Conservation (phyloP, 73 alveolate species). For the Paramecium pentaurelia region DNA sequence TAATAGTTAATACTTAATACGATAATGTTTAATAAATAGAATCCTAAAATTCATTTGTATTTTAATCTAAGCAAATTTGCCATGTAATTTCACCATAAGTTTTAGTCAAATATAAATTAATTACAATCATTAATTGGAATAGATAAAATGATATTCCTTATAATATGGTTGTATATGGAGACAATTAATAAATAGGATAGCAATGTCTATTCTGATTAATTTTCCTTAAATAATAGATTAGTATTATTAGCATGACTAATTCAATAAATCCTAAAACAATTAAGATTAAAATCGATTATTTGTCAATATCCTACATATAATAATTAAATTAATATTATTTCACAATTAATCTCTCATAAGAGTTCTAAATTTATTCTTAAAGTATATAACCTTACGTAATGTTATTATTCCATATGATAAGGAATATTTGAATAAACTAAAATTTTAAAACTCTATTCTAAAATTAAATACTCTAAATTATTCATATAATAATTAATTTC, state of each 20-base stretch:
- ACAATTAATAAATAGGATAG: background rate
- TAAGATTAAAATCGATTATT: background rate
- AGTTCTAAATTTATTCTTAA: background rate
- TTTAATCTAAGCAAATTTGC: background rate
- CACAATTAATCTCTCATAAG: background rate
- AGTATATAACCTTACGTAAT: background rate
- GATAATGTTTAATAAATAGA: background rate
- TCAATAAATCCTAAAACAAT: background rate
- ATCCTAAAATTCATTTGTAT: background rate
- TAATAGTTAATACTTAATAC: background rate
- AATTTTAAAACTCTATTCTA: background rate
- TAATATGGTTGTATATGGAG: background rate
- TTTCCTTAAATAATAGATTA: background rate
- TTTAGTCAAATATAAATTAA: background rate
- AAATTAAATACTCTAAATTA: background rate
- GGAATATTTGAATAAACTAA: background rate
- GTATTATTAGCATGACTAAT: background rate
- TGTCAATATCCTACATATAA: background rate
- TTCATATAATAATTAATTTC: too few relatives aligned
- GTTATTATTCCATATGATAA: background rate
- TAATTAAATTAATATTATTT: too few relatives aligned
- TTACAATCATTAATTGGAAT: background rate
- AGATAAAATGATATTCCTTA: background rate
- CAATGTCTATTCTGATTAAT: background rate
- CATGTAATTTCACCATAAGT: background rate